Evolutionary conservation across 306 rosid species (phyloP).

Genomic region (Medicago lupulina): DNA sequence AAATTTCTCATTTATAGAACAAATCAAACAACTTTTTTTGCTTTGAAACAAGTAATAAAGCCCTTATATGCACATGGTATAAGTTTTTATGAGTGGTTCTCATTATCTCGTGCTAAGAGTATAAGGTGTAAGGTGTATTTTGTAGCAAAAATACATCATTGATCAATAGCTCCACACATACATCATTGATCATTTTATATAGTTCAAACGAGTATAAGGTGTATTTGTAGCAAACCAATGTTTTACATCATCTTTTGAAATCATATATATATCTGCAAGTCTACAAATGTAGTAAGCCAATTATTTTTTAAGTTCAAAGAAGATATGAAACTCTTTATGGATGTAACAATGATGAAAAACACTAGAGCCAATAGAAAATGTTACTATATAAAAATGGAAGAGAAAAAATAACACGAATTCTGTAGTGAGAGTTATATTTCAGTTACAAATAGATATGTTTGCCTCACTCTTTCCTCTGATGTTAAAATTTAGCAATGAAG

Average conservation of each 20-base stretch:
- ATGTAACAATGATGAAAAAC: conserved; percentile 19
- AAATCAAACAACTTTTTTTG: background rate
- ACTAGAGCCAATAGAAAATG: conserved; percentile 23
- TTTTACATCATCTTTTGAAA: background rate
- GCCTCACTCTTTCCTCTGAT: conserved; percentile 37
- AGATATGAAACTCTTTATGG: background rate
- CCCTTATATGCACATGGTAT: background rate
- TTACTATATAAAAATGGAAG: background rate
- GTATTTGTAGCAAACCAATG: background rate
- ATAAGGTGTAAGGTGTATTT: too few species aligned
- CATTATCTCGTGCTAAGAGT: background rate
- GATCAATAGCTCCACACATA: too few species aligned
- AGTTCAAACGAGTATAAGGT: background rate
- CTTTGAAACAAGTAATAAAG: background rate
- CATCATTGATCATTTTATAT: background rate
- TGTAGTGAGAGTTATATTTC: background rate
- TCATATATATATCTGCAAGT: too few species aligned
- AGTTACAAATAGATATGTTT: conserved; percentile 23
- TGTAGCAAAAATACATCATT: too few species aligned
- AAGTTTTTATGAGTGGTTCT: background rate
- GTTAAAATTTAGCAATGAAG: conserved; percentile 2
- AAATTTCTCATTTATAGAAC: background rate
- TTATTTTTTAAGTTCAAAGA: background rate
- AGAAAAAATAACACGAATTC: background rate
- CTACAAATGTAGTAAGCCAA: background rate